Evolutionary conservation across 1,284 basidiomycete species (phyloP), one percentile per base, ranked within the genome.

Genomic region (Irpex rosettiformis): DNA sequence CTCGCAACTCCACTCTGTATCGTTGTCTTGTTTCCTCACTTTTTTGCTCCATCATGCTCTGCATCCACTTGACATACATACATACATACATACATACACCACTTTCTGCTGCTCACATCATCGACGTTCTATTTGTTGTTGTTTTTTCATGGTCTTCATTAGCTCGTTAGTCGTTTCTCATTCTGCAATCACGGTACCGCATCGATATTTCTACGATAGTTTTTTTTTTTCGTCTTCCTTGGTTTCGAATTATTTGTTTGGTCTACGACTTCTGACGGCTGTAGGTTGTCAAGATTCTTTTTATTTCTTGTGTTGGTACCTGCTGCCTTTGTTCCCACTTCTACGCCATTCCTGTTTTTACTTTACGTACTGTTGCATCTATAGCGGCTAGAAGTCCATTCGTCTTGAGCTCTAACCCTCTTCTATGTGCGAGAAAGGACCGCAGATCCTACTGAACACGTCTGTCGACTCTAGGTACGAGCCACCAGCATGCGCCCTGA

Each of bases 11-110:
- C 55, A 58, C 56, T 51, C 56, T 62, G 64, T 61, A 37, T 61
- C 60, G 60, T 62, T 60, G 51, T 66, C 61, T 52, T 55, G 52
- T 48, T 51, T 30, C 30, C 22, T 29, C 22, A 25, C 58, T 58
- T 61, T 59, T 57, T 54, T 69, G 66, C 66, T 70, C 63, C 66
- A 66, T 67, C 66, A 70, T 70, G 67, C 66, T 66, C 49, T 64
- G 58, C 59, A 62, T 58, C 54, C 56, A 55, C 52, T 10, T 58
- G 54, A 58, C 37, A 55, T 55, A 45, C 52, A 30, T n/a, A n/a
- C n/a, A n/a, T n/a, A n/a, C n/a, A n/a, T n/a, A n/a, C n/a, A n/a
- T n/a, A n/a, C n/a, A n/a, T n/a, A 30, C 22, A 29, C 29, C 43
- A 47, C 43, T 18, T 21, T 43, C 54, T 56, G 13, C 60, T 28